Percentiles rank a stretch among this genome's conserved stretches.
phyloP scores from a whole-genome alignment of 2,329 filamentous ascomycete genomes.

The Fusarium fracticaudum region DNA sequence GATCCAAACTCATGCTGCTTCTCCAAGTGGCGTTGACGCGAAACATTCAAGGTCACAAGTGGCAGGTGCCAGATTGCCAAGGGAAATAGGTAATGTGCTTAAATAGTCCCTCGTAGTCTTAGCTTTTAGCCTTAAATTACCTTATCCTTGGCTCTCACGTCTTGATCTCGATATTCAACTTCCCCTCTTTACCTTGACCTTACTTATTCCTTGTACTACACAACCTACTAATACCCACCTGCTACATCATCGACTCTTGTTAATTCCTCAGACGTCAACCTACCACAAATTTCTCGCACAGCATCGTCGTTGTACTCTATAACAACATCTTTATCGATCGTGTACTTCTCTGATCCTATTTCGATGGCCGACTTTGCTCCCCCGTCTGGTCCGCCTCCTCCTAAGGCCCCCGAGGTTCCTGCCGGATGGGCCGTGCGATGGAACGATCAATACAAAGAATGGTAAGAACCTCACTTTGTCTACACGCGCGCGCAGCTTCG shows the following conservation, averaged over 20 bases:
- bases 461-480: constrained; percentile 56
- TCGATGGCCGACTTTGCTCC: constrained; percentile 65
- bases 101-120: constrained; percentile 15
- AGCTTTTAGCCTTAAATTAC: not conserved
- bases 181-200: constrained; percentile 17
- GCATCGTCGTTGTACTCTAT: not conserved
- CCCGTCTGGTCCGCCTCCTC: constrained; percentile 65
- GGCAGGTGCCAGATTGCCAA: constrained; percentile 23
- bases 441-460: constrained; percentile 90
- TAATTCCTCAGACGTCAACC: not conserved
- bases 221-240: constrained; percentile 3
- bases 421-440: constrained; percentile 84
- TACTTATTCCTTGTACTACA: not conserved
- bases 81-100: constrained; percentile 17
- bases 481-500: not conserved
- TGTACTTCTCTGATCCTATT: not conserved
- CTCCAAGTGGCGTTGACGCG: constrained; percentile 24
- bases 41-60: constrained; percentile 32
- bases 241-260: constrained; percentile 31
- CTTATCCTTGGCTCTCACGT: not conserved
- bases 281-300: not conserved
- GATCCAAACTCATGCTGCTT: not conserved
- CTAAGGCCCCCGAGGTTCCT: constrained; percentile 69
- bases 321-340: not conserved
- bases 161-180: not conserved